Percentiles rank a stretch among this genome's conserved stretches.
These are phyloP conservation scores for Golubevia sp. DNA, from an alignment of 1,284 basidiomycete species.

Conservation along the genomic window DNA sequence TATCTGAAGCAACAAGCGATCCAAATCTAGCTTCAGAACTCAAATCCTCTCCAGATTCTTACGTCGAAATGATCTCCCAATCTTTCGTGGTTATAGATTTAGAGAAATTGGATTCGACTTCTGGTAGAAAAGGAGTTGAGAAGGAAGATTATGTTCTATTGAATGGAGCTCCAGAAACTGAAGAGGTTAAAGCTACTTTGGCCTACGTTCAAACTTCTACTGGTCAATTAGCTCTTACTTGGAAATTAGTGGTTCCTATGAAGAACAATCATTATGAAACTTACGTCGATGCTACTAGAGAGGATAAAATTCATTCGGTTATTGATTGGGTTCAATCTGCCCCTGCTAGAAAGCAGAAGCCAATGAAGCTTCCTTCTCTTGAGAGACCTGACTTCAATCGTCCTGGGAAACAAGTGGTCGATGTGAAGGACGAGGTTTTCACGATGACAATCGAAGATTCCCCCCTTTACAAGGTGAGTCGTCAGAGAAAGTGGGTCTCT, in stretches of 20 bases:
- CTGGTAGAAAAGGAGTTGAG: no score
- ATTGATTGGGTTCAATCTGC: slow-evolving; percentile 43
- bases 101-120: no score
- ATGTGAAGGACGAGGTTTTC: not conserved
- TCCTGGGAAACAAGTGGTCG: no score
- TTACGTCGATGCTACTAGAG: slow-evolving; percentile 34
- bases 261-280: slow-evolving; percentile 44
- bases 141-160: no score
- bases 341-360: slow-evolving; percentile 13
- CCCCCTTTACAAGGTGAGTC: no score
- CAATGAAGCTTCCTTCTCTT: slow-evolving; percentile 17
- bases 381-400: slow-evolving; percentile 28
- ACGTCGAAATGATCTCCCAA: slow-evolving; percentile 1
- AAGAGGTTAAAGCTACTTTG: slow-evolving; percentile 37
- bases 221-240: slow-evolving; percentile 30
- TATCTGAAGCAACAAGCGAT: slow-evolving; percentile 35
- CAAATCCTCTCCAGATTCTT: slow-evolving; percentile 1
- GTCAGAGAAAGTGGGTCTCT: no score
- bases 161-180: slow-evolving; percentile 12
- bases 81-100: no score
- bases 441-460: not conserved
- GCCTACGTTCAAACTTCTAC: slow-evolving; percentile 33
- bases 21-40: slow-evolving; percentile 24
- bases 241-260: slow-evolving; percentile 42
- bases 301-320: slow-evolving; percentile 31